These are phyloP conservation scores for Penicillium polonicum DNA, from an alignment of 2,329 filamentous ascomycete genomes.

Conservation along the genomic window DNA sequence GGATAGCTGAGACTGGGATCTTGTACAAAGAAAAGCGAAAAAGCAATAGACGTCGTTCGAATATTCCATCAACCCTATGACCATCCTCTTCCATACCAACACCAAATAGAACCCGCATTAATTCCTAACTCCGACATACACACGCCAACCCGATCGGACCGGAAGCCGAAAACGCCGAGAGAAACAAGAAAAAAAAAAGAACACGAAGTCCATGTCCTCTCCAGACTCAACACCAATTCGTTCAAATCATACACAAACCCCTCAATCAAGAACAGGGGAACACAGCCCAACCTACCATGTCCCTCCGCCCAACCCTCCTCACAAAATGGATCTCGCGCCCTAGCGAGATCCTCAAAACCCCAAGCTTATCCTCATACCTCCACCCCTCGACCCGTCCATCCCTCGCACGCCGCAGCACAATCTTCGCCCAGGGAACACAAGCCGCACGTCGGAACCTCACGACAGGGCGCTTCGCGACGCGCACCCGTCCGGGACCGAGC, in stretches of 20 bases:
- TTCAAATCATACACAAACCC: not conserved
- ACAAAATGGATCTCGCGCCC: conserved; percentile 26
- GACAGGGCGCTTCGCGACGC: not conserved
- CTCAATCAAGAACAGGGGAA: not conserved
- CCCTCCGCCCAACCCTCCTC: conserved; percentile 14
- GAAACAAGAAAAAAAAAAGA: not conserved
- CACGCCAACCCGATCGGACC: conserved; percentile 9
- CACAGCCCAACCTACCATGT: conserved; percentile 1
- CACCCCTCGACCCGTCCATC: not conserved
- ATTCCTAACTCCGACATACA: conserved; percentile 3
- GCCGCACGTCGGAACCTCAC: conserved; percentile 2
- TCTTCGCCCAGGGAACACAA: not conserved
- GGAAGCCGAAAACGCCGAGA: conserved; percentile 14
- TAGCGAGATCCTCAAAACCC: conserved; percentile 12
- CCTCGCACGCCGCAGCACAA: conserved; percentile 5
- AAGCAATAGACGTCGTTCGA: not conserved
- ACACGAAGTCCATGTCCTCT: not conserved
- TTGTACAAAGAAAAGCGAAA: not conserved
- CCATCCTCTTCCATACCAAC: not conserved
- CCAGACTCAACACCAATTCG: not conserved
- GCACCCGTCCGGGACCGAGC: conserved; percentile 2
- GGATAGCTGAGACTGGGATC: not conserved
- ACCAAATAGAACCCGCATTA: not conserved
- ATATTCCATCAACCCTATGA: not conserved
- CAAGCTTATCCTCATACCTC: conserved; percentile 3